Evolutionary conservation across 2,329 filamentous ascomycete genomes (phyloP).

Genomic region (Blastomyces gilchristii): DNA sequence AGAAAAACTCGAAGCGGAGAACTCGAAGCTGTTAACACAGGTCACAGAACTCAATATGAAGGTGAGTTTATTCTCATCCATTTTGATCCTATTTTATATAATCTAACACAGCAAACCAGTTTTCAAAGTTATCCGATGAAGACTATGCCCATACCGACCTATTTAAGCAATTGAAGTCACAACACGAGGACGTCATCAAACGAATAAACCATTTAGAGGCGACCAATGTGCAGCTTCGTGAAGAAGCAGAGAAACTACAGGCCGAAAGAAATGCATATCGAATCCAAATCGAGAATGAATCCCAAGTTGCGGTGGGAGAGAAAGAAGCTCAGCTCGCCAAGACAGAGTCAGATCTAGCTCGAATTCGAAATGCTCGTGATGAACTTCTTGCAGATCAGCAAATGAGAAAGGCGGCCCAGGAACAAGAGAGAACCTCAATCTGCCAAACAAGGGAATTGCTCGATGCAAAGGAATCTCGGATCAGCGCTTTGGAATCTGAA

Average conservation of each 20-base stretch:
- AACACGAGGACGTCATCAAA: constrained; percentile 87
- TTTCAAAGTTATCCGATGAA: constrained; percentile 72
- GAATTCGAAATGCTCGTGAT: constrained; percentile 74
- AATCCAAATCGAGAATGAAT: constrained; percentile 69
- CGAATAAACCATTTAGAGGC: constrained; percentile 86
- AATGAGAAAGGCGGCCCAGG: constrained; percentile 67
- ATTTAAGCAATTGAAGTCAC: constrained; percentile 81
- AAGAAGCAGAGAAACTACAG: constrained; percentile 76
- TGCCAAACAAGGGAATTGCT: constrained; percentile 72
- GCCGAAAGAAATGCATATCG: constrained; percentile 76
- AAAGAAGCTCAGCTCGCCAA: constrained; percentile 71
- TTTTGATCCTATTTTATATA: constrained; percentile 36
- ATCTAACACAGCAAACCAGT: constrained; percentile 44
- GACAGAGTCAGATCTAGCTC: constrained; percentile 72
- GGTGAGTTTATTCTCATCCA: constrained; percentile 26
- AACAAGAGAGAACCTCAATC: constrained; percentile 59
- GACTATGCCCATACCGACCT: constrained; percentile 88
- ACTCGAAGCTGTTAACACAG: constrained; percentile 63
- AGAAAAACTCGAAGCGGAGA: constrained; percentile 66
- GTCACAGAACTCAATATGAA: constrained; percentile 61
- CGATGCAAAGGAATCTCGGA: constrained; percentile 67
- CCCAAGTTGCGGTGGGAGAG: constrained; percentile 60
- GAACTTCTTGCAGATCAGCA: constrained; percentile 73
- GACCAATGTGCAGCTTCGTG: constrained; percentile 70
- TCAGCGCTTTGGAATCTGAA: constrained; percentile 72